Evolutionary conservation across 805 yeast species (phyloP).

Genomic region (Suhomyces sp.): DNA sequence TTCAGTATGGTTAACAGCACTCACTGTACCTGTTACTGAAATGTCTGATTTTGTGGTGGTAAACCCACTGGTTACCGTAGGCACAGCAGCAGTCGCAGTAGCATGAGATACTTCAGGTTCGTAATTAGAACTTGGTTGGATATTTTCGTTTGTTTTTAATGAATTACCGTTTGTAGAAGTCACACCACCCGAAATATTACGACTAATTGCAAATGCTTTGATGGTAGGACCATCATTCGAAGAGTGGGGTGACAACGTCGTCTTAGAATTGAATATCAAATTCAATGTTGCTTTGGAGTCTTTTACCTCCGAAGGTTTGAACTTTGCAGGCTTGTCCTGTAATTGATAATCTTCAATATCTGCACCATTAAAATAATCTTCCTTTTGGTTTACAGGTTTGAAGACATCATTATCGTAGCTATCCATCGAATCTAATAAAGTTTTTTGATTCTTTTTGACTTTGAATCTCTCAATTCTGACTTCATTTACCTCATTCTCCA

Average conservation of each 20-base stretch:
- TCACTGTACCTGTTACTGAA: conserved; percentile 38
- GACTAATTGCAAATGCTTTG: neutral
- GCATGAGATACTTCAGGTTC: too few species aligned
- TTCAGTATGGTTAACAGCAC: conserved; percentile 22
- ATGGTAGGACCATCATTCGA: conserved; percentile 1
- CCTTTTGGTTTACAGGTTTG: conserved; percentile 20
- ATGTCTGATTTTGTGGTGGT: conserved; percentile 29
- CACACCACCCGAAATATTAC: neutral
- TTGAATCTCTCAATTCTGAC: conserved; percentile 63
- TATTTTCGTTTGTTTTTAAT: neutral
- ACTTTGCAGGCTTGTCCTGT: conserved; percentile 10
- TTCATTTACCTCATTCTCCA: conserved; percentile 82
- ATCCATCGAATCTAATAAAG: conserved; percentile 62
- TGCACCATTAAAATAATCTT: conserved; percentile 10
- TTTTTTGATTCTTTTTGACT: conserved; percentile 26
- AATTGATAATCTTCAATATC: conserved; percentile 7
- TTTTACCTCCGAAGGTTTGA: conserved; percentile 18
- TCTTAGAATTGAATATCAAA: conserved; percentile 22
- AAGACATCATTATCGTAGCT: conserved; percentile 65
- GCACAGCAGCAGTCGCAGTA: conserved; percentile 11
- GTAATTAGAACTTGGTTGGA: too few species aligned
- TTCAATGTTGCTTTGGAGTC: conserved; percentile 27
- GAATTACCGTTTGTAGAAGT: neutral
- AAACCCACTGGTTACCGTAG: conserved; percentile 21
- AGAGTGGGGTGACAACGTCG: conserved; percentile 11